Percentiles rank a stretch among this genome's conserved stretches.
Conservation (phyloP, 2,329 filamentous ascomycete genomes). For the Apiospora sp. region DNA sequence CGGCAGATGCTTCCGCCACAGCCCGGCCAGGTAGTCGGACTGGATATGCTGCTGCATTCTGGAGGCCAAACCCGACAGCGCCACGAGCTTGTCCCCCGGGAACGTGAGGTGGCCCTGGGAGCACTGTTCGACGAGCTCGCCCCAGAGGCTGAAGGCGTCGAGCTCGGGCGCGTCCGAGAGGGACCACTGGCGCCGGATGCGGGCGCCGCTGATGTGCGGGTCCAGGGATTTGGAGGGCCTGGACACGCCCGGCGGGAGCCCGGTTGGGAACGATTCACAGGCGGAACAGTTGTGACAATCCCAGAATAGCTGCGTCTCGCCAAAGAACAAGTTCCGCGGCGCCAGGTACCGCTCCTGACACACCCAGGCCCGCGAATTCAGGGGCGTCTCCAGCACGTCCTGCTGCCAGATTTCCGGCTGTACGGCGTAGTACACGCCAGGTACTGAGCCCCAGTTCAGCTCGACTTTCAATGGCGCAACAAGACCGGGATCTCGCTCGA, state of each 20-base stretch:
- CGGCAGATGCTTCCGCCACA: background rate
- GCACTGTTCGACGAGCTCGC: background rate
- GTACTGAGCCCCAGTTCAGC: background rate
- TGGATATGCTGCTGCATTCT: background rate
- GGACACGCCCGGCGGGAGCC: too few species aligned
- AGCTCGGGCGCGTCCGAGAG: background rate
- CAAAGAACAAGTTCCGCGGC: slow-evolving; percentile 24
- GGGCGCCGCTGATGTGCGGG: slow-evolving; percentile 12
- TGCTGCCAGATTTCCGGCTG: background rate
- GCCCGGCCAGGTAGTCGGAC: background rate
- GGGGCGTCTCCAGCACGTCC: slow-evolving; percentile 20
- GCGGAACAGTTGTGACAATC: slow-evolving; percentile 14
- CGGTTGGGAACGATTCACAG: too few species aligned
- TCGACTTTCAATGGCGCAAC: background rate
- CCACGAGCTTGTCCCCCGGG: slow-evolving; percentile 23
- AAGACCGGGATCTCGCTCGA: slow-evolving; percentile 15
- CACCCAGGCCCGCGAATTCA: slow-evolving; percentile 25
- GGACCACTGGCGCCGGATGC: background rate
- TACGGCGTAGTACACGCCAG: background rate
- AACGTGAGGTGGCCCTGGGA: slow-evolving; percentile 21
- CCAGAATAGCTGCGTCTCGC: slow-evolving; percentile 17
- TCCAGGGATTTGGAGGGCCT: too few species aligned
- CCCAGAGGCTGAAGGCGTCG: background rate
- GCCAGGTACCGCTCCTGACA: slow-evolving; percentile 25
- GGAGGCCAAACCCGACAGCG: slow-evolving; percentile 15